Conservation (phyloP, 305 asterid species). For the Fraxinus angustifolia region DNA sequence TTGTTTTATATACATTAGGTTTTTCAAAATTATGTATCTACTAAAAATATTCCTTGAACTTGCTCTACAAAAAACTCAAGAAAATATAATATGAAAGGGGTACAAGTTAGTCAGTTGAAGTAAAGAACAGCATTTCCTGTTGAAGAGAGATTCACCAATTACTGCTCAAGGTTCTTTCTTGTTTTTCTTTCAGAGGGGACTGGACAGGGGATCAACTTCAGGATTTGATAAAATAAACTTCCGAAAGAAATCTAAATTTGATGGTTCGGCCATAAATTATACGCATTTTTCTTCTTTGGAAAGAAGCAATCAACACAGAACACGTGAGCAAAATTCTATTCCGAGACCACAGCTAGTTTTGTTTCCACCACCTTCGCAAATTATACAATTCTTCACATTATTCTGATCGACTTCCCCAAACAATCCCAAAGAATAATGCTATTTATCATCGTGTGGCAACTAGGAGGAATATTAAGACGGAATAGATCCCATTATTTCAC, state of each 20-base stretch:
- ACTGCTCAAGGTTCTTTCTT: neutral
- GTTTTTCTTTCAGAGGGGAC: neutral
- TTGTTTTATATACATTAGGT: neutral
- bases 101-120: neutral
- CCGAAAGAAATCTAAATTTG: neutral
- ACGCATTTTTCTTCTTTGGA: neutral
- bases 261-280: neutral
- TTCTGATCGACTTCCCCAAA: neutral
- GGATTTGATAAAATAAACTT: neutral
- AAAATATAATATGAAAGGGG: neutral
- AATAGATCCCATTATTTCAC: constrained; percentile 4
- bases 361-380: neutral
- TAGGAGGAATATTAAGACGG: no score
- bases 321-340: neutral
- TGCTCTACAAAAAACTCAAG: neutral
- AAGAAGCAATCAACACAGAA: neutral
- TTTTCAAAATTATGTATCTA: neutral
- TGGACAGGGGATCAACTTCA: neutral
- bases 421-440: neutral
- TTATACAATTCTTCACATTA: neutral
- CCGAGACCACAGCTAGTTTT: neutral
- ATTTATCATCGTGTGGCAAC: neutral
- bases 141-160: neutral
- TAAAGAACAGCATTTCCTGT: neutral
- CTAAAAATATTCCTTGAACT: neutral